Conservation (phyloP, 768 basidiomycete species). For the Cystobasidium ongulense region DNA sequence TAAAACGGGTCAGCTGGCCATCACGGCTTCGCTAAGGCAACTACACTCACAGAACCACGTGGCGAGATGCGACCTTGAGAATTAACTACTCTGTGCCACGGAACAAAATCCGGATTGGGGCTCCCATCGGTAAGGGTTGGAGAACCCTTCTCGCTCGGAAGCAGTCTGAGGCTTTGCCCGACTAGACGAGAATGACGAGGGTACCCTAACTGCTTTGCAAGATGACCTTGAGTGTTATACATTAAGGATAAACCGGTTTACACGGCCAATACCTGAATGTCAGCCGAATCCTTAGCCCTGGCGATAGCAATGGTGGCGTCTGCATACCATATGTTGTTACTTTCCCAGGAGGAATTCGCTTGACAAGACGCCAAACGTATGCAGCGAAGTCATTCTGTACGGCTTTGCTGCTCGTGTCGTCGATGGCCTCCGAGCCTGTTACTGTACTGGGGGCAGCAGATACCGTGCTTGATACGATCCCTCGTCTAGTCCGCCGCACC, state of each 20-base stretch:
- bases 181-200: neutral
- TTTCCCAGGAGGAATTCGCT: neutral
- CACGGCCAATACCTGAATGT: too few relatives aligned
- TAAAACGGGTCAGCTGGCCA: too few relatives aligned
- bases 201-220: neutral
- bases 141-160: neutral
- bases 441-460: too few relatives aligned
- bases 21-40: too few relatives aligned
- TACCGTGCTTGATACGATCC: too few relatives aligned
- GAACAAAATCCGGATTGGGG: neutral
- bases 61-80: neutral
- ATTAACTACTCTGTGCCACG: neutral
- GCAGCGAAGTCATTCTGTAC: neutral
- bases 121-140: neutral
- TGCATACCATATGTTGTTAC: slow-evolving; percentile 7
- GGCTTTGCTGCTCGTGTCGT: too few relatives aligned
- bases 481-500: too few relatives aligned
- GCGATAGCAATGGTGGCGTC: too few relatives aligned
- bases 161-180: neutral
- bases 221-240: neutral
- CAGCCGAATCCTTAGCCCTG: too few relatives aligned
- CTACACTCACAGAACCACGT: neutral
- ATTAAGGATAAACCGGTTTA: too few relatives aligned
- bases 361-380: neutral
- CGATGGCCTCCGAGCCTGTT: too few relatives aligned